phyloP scores from a whole-genome alignment of 352 stramenopile genomes.

The Phytopythium vexans region DNA sequence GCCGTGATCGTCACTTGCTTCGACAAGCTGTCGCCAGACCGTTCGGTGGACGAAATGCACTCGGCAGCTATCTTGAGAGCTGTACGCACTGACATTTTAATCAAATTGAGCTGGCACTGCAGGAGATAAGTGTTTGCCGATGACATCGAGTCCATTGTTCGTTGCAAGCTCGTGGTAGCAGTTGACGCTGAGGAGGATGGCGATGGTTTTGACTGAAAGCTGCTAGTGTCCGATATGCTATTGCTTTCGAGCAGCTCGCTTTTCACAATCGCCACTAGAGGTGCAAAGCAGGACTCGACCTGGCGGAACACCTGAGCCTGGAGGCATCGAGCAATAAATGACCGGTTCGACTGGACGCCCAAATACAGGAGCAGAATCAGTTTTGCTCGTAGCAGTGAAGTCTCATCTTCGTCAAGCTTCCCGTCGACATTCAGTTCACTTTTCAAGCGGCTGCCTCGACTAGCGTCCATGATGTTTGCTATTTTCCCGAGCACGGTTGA shows the following conservation, averaged over 20 bases:
- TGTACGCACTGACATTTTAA: constrained; percentile 51
- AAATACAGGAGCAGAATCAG: constrained; percentile 61
- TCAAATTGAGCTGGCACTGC: constrained; percentile 60
- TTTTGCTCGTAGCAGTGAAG: constrained; percentile 53
- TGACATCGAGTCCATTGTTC: constrained; percentile 4
- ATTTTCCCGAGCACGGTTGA: constrained; percentile 20
- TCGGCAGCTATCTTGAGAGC: constrained; percentile 65
- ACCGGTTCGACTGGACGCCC: constrained; percentile 39
- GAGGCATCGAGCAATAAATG: constrained; percentile 42
- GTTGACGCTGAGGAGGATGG: constrained; percentile 13
- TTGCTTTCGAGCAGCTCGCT: background rate
- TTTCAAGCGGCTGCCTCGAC: background rate
- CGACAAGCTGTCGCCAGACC: constrained; percentile 9
- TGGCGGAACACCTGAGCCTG: constrained; percentile 20
- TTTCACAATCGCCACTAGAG: constrained; percentile 11
- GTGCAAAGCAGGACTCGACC: constrained; percentile 27
- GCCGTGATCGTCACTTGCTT: constrained; percentile 29
- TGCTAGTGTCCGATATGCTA: background rate
- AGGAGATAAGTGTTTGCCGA: constrained; percentile 44
- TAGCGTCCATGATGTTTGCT: background rate
- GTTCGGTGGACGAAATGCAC: constrained; percentile 41
- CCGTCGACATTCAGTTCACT: too few species aligned
- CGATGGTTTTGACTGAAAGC: background rate
- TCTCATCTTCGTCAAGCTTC: background rate
- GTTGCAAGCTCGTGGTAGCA: constrained; percentile 4